These are phyloP conservation scores for Moesziomyces parantarcticus DNA, from an alignment of 1,284 basidiomycete species.

Conservation along the genomic window DNA sequence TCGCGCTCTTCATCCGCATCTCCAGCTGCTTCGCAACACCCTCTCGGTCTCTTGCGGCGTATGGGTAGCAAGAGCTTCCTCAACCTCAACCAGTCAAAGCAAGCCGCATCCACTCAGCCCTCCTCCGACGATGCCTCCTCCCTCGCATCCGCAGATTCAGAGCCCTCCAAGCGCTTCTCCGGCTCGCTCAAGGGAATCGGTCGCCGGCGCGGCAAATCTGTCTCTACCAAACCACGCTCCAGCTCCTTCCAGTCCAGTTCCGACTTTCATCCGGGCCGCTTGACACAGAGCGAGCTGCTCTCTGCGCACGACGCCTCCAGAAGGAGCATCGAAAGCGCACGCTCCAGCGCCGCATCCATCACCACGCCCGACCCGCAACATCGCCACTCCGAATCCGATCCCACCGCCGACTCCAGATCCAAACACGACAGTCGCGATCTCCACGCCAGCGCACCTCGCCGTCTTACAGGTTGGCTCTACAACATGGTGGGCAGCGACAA, in stretches of 20 bases:
- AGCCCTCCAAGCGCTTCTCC: slow-evolving; percentile 31
- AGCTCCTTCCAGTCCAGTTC: slow-evolving; percentile 26
- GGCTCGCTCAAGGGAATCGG: slow-evolving; percentile 38
- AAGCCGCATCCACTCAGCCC: slow-evolving; percentile 4
- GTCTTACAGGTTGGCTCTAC: slow-evolving; percentile 58
- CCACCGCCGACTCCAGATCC: background rate
- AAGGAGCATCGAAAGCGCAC: slow-evolving; percentile 34
- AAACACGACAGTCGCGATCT: slow-evolving; percentile 11
- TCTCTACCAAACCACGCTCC: slow-evolving; percentile 26
- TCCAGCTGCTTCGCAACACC: slow-evolving; percentile 2
- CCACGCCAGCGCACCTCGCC: slow-evolving; percentile 23
- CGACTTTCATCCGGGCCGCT: slow-evolving; percentile 13
- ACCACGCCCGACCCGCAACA: slow-evolving; percentile 15
- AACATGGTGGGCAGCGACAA: slow-evolving; percentile 53
- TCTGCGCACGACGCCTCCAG: slow-evolving; percentile 3
- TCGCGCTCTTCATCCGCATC: slow-evolving; percentile 1
- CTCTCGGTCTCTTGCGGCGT: slow-evolving; percentile 36
- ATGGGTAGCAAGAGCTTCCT: slow-evolving; percentile 50
- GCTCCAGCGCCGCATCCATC: slow-evolving; percentile 15
- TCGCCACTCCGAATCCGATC: slow-evolving; percentile 20
- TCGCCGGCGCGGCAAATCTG: slow-evolving; percentile 21
- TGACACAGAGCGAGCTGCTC: slow-evolving; percentile 16
- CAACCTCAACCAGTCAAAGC: slow-evolving; percentile 29
- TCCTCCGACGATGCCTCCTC: slow-evolving; percentile 32
- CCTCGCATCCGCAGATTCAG: slow-evolving; percentile 20